These are phyloP conservation scores for Logfia minima DNA, from an alignment of 129 eudicot genomes.

Conservation along the genomic window DNA sequence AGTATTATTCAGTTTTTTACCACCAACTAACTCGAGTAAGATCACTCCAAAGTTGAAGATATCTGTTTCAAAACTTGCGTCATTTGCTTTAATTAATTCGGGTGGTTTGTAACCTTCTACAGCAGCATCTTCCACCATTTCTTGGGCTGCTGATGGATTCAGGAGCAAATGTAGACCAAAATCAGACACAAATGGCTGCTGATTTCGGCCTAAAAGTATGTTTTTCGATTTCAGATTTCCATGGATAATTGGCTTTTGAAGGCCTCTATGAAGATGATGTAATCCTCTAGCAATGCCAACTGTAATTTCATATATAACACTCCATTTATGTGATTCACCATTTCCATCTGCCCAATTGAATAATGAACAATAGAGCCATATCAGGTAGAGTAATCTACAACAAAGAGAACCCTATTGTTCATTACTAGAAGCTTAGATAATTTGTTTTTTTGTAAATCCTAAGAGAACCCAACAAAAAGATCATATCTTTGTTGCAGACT, in stretches of 20 bases:
- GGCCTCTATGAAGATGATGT: slow-evolving; percentile 3
- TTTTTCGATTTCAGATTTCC: slow-evolving; percentile 16
- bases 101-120: slow-evolving; percentile 17
- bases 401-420: too few species aligned
- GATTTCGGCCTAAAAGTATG: slow-evolving; percentile 15
- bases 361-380: not conserved
- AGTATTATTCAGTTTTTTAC: not conserved
- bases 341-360: slow-evolving; percentile 18
- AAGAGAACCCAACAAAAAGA: not conserved
- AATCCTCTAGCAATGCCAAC: slow-evolving; percentile 13
- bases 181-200: slow-evolving; percentile 4
- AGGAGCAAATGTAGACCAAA: slow-evolving; percentile 11
- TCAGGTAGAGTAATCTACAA: not conserved
- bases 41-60: slow-evolving; percentile 18
- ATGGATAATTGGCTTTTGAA: slow-evolving; percentile 14
- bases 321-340: slow-evolving; percentile 7
- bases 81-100: not conserved
- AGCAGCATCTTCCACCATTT: slow-evolving; percentile 20
- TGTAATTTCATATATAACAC: not conserved
- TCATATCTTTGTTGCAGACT: not conserved
- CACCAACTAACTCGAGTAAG: not conserved
- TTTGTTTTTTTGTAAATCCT: not conserved
- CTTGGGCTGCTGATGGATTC: not conserved
- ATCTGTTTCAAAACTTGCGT: not conserved
- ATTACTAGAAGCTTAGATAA: not conserved